phyloP scores from a whole-genome alignment of 306 rosid genomes.

The Prunus fruticosa region DNA sequence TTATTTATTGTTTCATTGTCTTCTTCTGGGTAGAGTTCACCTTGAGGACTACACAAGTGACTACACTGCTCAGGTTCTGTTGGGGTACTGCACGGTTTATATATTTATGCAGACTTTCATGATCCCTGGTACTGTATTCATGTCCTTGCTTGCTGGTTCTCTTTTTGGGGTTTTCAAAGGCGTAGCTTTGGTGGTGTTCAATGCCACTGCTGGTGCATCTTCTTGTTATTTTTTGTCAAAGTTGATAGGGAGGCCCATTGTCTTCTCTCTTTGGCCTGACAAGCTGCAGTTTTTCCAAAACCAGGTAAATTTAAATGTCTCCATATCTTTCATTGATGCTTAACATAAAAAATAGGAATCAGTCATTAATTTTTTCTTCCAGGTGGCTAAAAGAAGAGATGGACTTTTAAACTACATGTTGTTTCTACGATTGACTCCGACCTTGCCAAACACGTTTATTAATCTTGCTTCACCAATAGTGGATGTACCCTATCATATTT shows the following conservation, averaged over 20 bases:
- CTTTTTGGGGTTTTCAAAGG: slow-evolving; percentile 89
- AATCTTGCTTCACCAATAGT: slow-evolving; percentile 96
- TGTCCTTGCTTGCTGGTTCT: slow-evolving; percentile 98
- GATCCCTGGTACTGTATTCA: slow-evolving; percentile 99
- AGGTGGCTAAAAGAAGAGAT: slow-evolving; percentile 84
- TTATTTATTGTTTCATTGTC: not conserved
- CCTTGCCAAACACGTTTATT: slow-evolving; percentile 91
- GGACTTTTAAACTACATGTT: slow-evolving; percentile 91
- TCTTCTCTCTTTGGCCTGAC: slow-evolving; percentile 80
- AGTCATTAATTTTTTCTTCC: slow-evolving; percentile 23
- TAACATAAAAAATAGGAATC: not conserved
- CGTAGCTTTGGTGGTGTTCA: slow-evolving; percentile 84
- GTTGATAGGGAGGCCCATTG: slow-evolving; percentile 80
- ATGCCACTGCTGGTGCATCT: slow-evolving; percentile 96
- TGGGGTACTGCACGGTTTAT: slow-evolving; percentile 91
- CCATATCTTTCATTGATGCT: not conserved
- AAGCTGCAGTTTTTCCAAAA: slow-evolving; percentile 75
- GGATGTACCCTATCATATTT: slow-evolving; percentile 86
- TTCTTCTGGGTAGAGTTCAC: slow-evolving; percentile 62
- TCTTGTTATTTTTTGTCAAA: slow-evolving; percentile 90
- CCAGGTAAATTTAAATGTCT: slow-evolving; percentile 48
- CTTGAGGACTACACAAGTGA: slow-evolving; percentile 97
- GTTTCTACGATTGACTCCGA: slow-evolving; percentile 89
- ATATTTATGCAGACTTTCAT: slow-evolving; percentile 99
- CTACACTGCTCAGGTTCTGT: slow-evolving; percentile 95